phyloP scores from a whole-genome alignment of 75 land plant genomes.

The Adiantum capillusveneris region DNA sequence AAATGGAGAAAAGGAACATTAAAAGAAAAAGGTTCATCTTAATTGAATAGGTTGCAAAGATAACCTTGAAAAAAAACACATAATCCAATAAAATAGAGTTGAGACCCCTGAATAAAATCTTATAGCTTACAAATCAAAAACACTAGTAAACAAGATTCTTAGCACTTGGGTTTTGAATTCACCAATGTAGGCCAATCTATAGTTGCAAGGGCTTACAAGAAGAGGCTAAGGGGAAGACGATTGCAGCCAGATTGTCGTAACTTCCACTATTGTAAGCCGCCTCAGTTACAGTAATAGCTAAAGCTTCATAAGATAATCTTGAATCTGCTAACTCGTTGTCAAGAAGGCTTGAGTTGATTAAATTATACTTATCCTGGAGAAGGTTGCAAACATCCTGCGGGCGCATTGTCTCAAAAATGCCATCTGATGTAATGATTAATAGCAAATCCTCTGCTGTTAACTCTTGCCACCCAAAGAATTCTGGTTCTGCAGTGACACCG shows the following conservation, averaged over 20 bases:
- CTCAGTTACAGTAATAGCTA: slow-evolving; percentile 59
- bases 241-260: slow-evolving; percentile 77
- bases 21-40: too few species aligned
- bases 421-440: slow-evolving; percentile 78
- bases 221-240: slow-evolving; percentile 19
- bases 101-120: too few species aligned
- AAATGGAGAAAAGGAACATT: too few species aligned
- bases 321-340: neutral
- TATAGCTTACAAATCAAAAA: too few species aligned
- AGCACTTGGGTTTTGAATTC: too few species aligned
- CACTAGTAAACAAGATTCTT: too few species aligned
- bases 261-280: slow-evolving; percentile 71
- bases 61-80: too few species aligned
- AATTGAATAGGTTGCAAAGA: too few species aligned
- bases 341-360: neutral
- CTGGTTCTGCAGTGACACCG: slow-evolving; percentile 85
- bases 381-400: slow-evolving; percentile 71
- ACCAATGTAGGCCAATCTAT: too few species aligned
- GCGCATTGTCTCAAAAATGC: slow-evolving; percentile 76
- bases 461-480: slow-evolving; percentile 72
- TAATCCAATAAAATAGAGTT: too few species aligned
- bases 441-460: slow-evolving; percentile 45
- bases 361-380: slow-evolving; percentile 27
- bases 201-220: neutral
- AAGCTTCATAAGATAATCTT: neutral